Conservation (phyloP, 1,139 yeast species). For the Magnusiomyces fungicola region DNA sequence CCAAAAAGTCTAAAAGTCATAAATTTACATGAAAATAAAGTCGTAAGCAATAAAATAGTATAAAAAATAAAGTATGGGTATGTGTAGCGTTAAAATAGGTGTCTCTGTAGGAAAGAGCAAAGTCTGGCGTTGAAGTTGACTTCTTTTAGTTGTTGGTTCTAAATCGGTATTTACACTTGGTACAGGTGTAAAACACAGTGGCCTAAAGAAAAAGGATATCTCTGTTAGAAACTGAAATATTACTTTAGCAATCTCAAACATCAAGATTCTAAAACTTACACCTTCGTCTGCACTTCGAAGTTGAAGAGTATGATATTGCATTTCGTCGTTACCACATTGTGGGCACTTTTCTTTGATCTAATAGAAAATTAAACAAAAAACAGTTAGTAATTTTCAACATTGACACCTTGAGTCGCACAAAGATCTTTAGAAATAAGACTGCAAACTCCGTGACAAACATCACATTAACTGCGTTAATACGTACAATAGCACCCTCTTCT, state of each 20-base stretch:
- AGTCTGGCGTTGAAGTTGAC: too few relatives aligned
- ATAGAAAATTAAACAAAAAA: background rate
- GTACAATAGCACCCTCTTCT: conserved; percentile 79
- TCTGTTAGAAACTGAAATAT: conserved; percentile 16
- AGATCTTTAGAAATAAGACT: too few relatives aligned
- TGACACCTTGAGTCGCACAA: too few relatives aligned
- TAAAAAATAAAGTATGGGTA: too few relatives aligned
- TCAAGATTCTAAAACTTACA: conserved; percentile 33
- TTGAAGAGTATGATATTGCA: conserved; percentile 95
- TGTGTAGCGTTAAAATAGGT: too few relatives aligned
- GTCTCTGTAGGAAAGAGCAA: too few relatives aligned
- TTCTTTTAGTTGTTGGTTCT: conserved; percentile 69
- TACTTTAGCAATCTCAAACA: conserved; percentile 11
- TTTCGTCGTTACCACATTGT: conserved; percentile 93
- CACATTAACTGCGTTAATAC: conserved; percentile 8
- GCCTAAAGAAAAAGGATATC: conserved; percentile 10
- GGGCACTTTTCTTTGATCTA: conserved; percentile 91
- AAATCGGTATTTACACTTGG: conserved; percentile 84
- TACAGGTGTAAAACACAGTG: conserved; percentile 76
- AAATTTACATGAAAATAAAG: too few relatives aligned
- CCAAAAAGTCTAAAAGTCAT: too few relatives aligned
- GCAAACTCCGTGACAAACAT: background rate
- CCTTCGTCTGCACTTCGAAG: conserved; percentile 99
- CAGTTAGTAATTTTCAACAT: too few relatives aligned
- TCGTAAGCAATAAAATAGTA: too few relatives aligned